These are phyloP conservation scores for Leishmania gerbilli DNA, from an alignment of 208 protist genomes.

Conservation along the genomic window DNA sequence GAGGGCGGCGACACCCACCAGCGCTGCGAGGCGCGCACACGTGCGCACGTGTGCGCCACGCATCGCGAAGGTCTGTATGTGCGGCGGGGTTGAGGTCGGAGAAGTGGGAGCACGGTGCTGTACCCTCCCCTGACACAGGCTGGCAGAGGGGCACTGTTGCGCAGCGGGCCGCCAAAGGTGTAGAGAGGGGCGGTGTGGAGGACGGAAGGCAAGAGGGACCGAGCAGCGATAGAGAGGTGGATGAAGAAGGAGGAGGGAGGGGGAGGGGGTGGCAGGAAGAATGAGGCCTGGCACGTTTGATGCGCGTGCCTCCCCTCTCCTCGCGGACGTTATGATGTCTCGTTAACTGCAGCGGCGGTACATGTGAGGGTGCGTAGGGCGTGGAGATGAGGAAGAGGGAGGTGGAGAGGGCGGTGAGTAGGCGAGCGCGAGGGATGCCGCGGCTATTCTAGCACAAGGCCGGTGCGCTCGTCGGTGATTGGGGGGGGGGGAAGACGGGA, in stretches of 20 bases:
- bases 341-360: neutral
- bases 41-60: neutral
- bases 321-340: neutral
- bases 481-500: neutral
- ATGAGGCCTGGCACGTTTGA: neutral
- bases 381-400: neutral
- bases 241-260: neutral
- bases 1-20: neutral
- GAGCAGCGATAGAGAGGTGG: neutral
- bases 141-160: neutral
- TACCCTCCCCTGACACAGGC: neutral
- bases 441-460: neutral
- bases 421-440: neutral
- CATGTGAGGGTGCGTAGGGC: neutral
- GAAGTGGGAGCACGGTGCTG: neutral
- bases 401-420: neutral
- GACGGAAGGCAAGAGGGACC: neutral
- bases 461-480: neutral
- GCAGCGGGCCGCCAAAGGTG: neutral
- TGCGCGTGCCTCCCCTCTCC: neutral
- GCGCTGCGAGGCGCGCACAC: neutral
- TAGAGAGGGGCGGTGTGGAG: neutral
- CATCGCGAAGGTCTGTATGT: neutral
- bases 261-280: neutral
- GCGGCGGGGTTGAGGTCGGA: neutral